Percentiles rank a stretch among this genome's conserved stretches.
phyloP scores from a whole-genome alignment of 1,139 yeast genomes.

The Taphrina pruni region DNA sequence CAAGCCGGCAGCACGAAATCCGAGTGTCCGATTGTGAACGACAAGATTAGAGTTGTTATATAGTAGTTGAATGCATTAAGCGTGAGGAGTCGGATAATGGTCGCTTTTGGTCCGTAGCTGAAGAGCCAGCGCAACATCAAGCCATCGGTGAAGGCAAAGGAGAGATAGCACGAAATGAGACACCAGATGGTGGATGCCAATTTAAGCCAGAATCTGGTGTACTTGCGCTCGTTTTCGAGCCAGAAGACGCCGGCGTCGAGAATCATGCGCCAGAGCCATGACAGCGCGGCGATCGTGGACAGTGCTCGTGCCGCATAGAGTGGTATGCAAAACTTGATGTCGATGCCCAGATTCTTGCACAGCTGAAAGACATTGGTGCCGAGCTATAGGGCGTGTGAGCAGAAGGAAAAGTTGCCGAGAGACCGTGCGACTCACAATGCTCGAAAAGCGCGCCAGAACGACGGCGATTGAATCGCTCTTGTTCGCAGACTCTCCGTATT shows the following conservation, averaged over 20 bases:
- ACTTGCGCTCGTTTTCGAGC: conserved; percentile 1
- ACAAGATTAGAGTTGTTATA: conserved; percentile 53
- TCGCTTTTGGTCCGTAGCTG: conserved; percentile 84
- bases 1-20: conserved; percentile 71
- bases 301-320: conserved; percentile 33
- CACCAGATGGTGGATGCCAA: conserved; percentile 57
- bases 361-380: conserved; percentile 36
- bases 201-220: conserved; percentile 19
- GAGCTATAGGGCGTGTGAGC: conserved; percentile 13
- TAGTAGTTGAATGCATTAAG: conserved; percentile 69
- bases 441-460: conserved; percentile 25
- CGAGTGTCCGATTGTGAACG: conserved; percentile 5
- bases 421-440: conserved; percentile 6
- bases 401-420: neutral
- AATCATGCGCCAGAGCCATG: conserved; percentile 7
- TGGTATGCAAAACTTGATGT: conserved; percentile 29
- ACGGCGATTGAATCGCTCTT: neutral
- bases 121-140: conserved; percentile 89
- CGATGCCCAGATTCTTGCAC: conserved; percentile 40
- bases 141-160: conserved; percentile 85
- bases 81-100: conserved; percentile 81
- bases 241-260: conserved; percentile 19
- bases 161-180: conserved; percentile 79
- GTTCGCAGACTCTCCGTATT: no score
- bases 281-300: conserved; percentile 29